Evolutionary conservation across 2,329 filamentous ascomycete species (phyloP), one percentile per base, ranked within the genome.

Genomic region (Zymoseptoria crescenta): DNA sequence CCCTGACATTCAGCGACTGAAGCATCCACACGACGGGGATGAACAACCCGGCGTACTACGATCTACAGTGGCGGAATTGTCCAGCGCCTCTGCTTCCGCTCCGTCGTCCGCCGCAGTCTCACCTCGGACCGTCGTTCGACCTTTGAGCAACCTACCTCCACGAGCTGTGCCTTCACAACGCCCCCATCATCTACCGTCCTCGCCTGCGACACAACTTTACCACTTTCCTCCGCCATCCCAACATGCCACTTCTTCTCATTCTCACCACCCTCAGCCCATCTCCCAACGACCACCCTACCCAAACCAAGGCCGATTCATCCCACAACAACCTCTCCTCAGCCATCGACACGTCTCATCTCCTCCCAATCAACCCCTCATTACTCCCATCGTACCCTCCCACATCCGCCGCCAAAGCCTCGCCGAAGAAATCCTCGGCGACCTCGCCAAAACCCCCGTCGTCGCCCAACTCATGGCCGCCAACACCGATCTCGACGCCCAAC

Each of bases 391-490:
- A 1, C 35, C 35, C 9, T 41, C 35, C 3, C 35, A 41, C 35
- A 16, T 9, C 10, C 10, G 35, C 10, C 35, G 35, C 35, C 35
- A 16, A 41, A 41, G 35, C 10, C 49, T 57, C 19, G 56, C 56
- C 3, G 41, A 59, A 19, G 57, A 59, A 49, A 59, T 55, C 16
- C 30, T 59, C 27, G 60, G 60, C 30, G 53, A 53, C n/a, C 54
- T 62, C 3, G 53, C 45, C 5, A 19, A 7, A 9, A 60, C 58
- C 24, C 56, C 60, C 10, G 56, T 57, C 0, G 52, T 57, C 8
- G 27, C 55, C 29, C 52, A 58, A 27, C 21, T 59, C 4, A 48
- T 59, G 16, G 50, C 50, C 16, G 50, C 50, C 19, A 28, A 52
- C 8, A 27, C 50, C 10, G 28, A 52, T 24, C 50, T 52, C 16